phyloP scores from a whole-genome alignment of 345 rosid species.

The Hypericum androsaemum region DNA sequence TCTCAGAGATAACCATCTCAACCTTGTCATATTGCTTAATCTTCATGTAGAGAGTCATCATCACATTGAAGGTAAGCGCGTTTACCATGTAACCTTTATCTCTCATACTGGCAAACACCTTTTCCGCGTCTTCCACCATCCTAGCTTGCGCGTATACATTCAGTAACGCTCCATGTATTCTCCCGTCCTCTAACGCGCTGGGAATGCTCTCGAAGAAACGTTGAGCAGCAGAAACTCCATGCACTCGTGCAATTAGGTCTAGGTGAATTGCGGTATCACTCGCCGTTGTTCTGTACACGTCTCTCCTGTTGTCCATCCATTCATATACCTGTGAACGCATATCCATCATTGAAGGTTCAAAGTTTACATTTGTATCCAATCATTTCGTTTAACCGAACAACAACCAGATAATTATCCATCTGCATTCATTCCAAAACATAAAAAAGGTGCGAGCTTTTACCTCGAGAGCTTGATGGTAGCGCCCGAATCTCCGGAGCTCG shows the following conservation, averaged over 20 bases:
- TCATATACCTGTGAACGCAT: conserved; percentile 49
- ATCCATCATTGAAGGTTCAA: too few relatives aligned
- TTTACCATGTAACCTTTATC: conserved; percentile 46
- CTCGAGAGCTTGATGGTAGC: conserved; percentile 72
- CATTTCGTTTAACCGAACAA: too few relatives aligned
- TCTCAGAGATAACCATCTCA: conserved; percentile 56
- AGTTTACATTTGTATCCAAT: conserved; percentile 9
- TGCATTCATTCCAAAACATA: too few relatives aligned
- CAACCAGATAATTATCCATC: too few relatives aligned
- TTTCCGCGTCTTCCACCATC: conserved; percentile 63
- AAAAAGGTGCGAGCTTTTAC: too few relatives aligned
- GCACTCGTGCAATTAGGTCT: conserved; percentile 80
- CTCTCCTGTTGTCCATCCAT: conserved; percentile 78
- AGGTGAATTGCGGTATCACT: conserved; percentile 95
- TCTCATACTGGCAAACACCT: conserved; percentile 55
- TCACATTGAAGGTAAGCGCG: conserved; percentile 81
- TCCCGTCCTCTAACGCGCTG: conserved; percentile 57
- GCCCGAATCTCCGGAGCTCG: conserved; percentile 78
- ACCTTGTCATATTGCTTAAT: conserved; percentile 64
- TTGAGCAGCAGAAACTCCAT: conserved; percentile 62
- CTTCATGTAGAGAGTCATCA: conserved; percentile 96
- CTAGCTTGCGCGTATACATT: conserved; percentile 58
- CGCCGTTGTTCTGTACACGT: conserved; percentile 53
- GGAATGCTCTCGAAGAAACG: conserved; percentile 49
- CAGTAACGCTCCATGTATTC: conserved; percentile 74